A percentile compares a stretch with the other conserved stretches of the same genome.
Evolutionary conservation across 2,329 filamentous ascomycete genomes (phyloP).

Genomic region (Sclerotinia subarctica): DNA sequence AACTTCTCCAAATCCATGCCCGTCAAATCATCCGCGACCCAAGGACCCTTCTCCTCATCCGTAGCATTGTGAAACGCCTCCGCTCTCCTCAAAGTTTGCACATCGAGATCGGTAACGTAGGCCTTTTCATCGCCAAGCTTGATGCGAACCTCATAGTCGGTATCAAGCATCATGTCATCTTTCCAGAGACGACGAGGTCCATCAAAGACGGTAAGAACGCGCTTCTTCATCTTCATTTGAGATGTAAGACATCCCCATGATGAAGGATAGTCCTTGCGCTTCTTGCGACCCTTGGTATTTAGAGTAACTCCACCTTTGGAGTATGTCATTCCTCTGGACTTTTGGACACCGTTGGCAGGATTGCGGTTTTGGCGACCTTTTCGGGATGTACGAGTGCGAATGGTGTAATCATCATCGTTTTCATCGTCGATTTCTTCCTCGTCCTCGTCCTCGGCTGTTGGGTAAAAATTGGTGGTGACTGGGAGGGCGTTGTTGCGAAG

Average conservation of each 20-base stretch:
- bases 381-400: conserved; percentile 47
- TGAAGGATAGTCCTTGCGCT: conserved; percentile 86
- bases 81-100: conserved; percentile 85
- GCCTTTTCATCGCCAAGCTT: conserved; percentile 59
- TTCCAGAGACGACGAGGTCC: conserved; percentile 86
- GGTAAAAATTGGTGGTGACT: conserved; percentile 45
- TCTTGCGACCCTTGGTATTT: conserved; percentile 70
- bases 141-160: conserved; percentile 89
- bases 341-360: conserved; percentile 53
- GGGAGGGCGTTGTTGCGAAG: conserved; percentile 56
- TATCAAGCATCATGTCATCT: conserved; percentile 98
- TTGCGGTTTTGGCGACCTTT: conserved; percentile 36
- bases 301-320: conserved; percentile 69
- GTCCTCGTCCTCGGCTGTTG: conserved; percentile 43
- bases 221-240: conserved; percentile 98
- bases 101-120: conserved; percentile 90
- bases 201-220: conserved; percentile 89
- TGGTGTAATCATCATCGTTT: conserved; percentile 55
- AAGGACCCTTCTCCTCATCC: conserved; percentile 82
- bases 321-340: conserved; percentile 72
- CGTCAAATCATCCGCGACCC: conserved; percentile 70
- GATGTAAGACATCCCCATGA: conserved; percentile 90
- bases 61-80: conserved; percentile 77
- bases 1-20: conserved; percentile 59
- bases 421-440: conserved; percentile 59